These are phyloP conservation scores for Mesembryanthemum crystallinum DNA, from an alignment of 148 eudicot species.

Conservation along the genomic window DNA sequence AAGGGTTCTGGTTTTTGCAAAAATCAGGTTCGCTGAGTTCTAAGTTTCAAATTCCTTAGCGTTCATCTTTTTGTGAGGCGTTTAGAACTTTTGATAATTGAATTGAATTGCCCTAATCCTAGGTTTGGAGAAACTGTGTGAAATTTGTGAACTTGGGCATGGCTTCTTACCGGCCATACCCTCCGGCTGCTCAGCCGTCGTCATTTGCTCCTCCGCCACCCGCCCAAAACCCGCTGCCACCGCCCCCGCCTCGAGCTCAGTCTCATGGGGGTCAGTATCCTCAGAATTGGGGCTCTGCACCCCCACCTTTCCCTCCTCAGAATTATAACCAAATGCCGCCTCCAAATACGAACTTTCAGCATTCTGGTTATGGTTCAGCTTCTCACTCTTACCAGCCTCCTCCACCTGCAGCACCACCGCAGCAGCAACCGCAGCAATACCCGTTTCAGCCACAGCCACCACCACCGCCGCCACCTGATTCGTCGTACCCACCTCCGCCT, in stretches of 20 bases:
- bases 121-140: conserved; percentile 5
- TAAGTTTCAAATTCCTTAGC: neutral
- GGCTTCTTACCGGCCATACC: conserved; percentile 90
- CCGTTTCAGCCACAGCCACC: conserved; percentile 65
- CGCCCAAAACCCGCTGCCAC: conserved; percentile 46
- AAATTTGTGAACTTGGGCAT: conserved; percentile 28
- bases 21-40: too few relatives aligned
- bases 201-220: conserved; percentile 59
- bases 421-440: conserved; percentile 54
- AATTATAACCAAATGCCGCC: conserved; percentile 40
- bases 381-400: conserved; percentile 40
- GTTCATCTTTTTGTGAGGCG: neutral
- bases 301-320: conserved; percentile 40
- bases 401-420: conserved; percentile 37
- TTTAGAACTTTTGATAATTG: neutral
- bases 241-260: conserved; percentile 44
- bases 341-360: conserved; percentile 40
- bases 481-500: conserved; percentile 70
- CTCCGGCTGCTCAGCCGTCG: conserved; percentile 48
- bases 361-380: conserved; percentile 35
- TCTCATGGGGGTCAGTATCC: conserved; percentile 50
- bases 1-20: neutral
- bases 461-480: conserved; percentile 78
- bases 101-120: neutral
- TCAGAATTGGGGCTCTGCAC: conserved; percentile 68